Evolutionary conservation across 176 grass and related monocot genomes (phyloP), one percentile per base, ranked within the genome.

Genomic region (Microstegium vimineum): DNA sequence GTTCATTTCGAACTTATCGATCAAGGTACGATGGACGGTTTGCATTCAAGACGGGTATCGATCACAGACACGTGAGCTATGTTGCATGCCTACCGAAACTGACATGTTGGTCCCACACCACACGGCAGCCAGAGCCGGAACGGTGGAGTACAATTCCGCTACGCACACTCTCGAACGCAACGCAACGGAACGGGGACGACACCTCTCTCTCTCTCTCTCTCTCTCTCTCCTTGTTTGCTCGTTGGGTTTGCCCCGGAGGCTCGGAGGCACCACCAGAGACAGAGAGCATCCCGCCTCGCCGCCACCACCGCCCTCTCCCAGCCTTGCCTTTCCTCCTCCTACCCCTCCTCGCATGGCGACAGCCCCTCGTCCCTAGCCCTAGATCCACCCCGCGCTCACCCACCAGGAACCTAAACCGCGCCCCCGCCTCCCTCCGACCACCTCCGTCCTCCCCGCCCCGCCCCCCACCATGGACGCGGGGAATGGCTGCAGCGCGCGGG

Each of bases 391-490:
- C 46, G 4, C 4, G 0, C 25, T 15, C 36, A 0, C 67, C 2
- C 17, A 5, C 66, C 20, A 56, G 20, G 35, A 35, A 33, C 61
- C 61, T 7, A 14, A 14, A 20, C 46, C 10, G 1, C 35, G n/a
- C 4, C 34, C 20, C 3, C 2, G 3, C 22, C 35, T 9, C 28
- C 54, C 4, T 82, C 52, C 25, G 6, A 0, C 41, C 45, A 1
- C 14, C 37, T 9, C 43, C 46, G 15, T 17, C 8, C 15, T 70
- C 1, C 9, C 15, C 74, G n/a, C n/a, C n/a, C 43, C 46, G 15
- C 5, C 8, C 15, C 74, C 1, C 9, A 11, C 74, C 6, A 97
- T 91, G 92, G 88, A 85, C 61, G 18, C 78, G 63, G 72, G 69
- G 80, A 36, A 72, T 38, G 32, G 25, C 71, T 30, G 77, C 78